These are phyloP conservation scores for Cladosporium sphaerospermum DNA, from an alignment of 2,329 filamentous ascomycete species.

Conservation along the genomic window DNA sequence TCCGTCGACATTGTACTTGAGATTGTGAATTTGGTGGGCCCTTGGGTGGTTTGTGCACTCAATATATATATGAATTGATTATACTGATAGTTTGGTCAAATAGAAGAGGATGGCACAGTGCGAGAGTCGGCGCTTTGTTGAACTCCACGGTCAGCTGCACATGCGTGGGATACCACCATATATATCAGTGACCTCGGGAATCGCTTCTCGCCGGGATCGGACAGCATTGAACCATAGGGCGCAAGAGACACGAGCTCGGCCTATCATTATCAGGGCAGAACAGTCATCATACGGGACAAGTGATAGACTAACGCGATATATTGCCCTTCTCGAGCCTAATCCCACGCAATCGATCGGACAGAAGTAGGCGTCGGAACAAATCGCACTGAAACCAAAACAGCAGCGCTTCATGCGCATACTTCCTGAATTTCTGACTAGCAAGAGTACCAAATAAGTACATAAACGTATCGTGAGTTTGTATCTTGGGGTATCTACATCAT, in stretches of 20 bases:
- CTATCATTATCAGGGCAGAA: too few species aligned
- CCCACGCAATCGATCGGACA: constrained; percentile 3
- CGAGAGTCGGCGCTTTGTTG: not conserved
- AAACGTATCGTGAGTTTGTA: not conserved
- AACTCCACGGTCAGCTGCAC: not conserved
- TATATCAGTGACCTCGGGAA: not conserved
- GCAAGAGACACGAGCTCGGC: too few species aligned
- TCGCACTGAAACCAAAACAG: not conserved
- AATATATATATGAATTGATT: not conserved
- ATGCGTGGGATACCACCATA: not conserved
- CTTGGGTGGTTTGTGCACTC: too few species aligned
- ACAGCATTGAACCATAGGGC: too few species aligned
- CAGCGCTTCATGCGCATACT: too few species aligned
- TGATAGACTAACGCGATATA: not conserved
- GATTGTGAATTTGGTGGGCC: too few species aligned
- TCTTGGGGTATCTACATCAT: constrained; percentile 7
- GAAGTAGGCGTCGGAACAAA: constrained; percentile 1
- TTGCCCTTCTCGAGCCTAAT: not conserved
- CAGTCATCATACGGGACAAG: too few species aligned
- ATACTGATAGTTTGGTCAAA: not conserved
- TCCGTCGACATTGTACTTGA: not conserved
- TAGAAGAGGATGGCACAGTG: not conserved
- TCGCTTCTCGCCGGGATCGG: too few species aligned
- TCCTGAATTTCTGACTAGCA: too few species aligned
- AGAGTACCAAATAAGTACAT: not conserved